phyloP scores from a whole-genome alignment of 2,329 filamentous ascomycete genomes.

The Dactylellina leptospora region DNA sequence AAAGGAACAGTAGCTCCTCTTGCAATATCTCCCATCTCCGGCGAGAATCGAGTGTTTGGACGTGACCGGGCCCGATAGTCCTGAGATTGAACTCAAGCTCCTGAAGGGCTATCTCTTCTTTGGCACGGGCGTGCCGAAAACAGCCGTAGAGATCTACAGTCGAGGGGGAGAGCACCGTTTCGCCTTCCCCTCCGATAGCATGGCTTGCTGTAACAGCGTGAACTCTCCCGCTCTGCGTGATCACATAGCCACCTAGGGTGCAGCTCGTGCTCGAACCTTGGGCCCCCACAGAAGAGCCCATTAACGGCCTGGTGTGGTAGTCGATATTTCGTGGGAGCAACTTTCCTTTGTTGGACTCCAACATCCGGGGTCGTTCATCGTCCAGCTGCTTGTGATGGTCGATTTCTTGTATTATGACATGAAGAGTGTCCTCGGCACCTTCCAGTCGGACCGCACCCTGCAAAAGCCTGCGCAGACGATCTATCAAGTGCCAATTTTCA shows the following conservation, averaged over 20 bases:
- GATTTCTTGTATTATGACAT: conserved; percentile 40
- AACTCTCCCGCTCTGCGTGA: conserved; percentile 14
- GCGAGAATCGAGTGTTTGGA: conserved; percentile 39
- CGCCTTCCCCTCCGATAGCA: conserved; percentile 17
- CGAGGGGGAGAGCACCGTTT: conserved; percentile 33
- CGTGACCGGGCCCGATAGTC: conserved; percentile 11
- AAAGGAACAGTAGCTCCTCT: conserved; percentile 30
- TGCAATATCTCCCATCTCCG: conserved; percentile 45
- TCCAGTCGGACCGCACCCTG: conserved; percentile 7
- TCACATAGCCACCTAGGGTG: conserved; percentile 48
- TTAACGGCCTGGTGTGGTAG: conserved; percentile 28
- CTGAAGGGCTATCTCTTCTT: conserved; percentile 41
- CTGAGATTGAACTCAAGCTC: conserved; percentile 42
- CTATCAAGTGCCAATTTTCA: not conserved
- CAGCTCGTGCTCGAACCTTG: conserved; percentile 12
- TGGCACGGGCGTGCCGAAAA: conserved; percentile 35
- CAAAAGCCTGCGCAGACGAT: conserved; percentile 9
- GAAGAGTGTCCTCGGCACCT: conserved; percentile 10
- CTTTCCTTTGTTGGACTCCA: conserved; percentile 33
- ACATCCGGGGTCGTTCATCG: conserved; percentile 12
- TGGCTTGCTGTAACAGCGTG: conserved; percentile 43
- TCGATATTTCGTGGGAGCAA: conserved; percentile 29
- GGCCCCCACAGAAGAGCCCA: conserved; percentile 41
- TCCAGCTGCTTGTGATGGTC: not conserved
- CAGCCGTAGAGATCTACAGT: conserved; percentile 31